These are phyloP conservation scores for Chaetomiaceae sp. DNA, from an alignment of 2,329 filamentous ascomycete species.

Conservation along the genomic window DNA sequence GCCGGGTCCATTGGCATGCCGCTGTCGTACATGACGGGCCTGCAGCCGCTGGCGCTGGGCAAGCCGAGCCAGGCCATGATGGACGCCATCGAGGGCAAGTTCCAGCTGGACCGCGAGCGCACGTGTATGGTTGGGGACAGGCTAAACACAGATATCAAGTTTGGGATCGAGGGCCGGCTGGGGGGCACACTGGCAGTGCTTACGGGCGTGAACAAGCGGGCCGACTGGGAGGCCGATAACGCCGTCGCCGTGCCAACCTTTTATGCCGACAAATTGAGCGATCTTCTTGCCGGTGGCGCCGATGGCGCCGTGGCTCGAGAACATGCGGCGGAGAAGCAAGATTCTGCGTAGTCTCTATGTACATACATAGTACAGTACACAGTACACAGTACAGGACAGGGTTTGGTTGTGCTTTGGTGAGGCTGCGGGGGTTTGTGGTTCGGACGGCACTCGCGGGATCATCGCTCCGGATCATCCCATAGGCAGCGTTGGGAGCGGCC, in stretches of 20 bases:
- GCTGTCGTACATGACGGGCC: constrained; percentile 64
- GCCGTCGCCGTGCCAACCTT: constrained; percentile 69
- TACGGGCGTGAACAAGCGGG: constrained; percentile 83
- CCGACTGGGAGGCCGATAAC: constrained; percentile 69
- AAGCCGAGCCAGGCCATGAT: constrained; percentile 99
- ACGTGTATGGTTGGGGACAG: constrained; percentile 97
- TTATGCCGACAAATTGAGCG: constrained; percentile 80
- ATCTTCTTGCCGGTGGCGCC: constrained; percentile 46
- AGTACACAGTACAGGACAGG: no score
- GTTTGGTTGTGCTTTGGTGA: neutral
- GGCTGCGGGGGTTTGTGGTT: neutral
- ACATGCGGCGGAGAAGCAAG: neutral
- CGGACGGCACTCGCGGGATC: neutral
- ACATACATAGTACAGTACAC: no score
- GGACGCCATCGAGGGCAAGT: constrained; percentile 96
- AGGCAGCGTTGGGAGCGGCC: no score
- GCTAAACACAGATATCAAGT: constrained; percentile 92
- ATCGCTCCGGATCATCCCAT: no score
- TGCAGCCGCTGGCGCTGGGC: constrained; percentile 73
- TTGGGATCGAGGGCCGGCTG: constrained; percentile 84
- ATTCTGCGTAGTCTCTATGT: no score
- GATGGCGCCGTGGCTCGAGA: neutral
- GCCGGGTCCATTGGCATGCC: constrained; percentile 80
- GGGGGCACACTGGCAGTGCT: constrained; percentile 88
- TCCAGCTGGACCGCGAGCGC: constrained; percentile 74